Conservation (phyloP, 129 eudicot species). For the Flaveria trinervia region DNA sequence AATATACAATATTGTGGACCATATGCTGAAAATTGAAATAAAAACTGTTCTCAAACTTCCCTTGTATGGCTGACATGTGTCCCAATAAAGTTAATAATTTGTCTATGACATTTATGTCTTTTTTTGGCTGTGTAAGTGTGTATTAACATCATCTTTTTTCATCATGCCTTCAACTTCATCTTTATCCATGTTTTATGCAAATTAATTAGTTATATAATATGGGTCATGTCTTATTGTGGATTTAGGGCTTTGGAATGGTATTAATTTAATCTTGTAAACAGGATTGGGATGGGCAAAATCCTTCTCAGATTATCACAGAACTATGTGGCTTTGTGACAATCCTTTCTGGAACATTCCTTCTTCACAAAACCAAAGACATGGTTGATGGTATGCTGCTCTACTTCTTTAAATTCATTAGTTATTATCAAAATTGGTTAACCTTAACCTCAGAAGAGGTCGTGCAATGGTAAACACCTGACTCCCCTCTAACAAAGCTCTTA, state of each 20-base stretch:
- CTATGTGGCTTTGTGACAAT: conserved; percentile 97
- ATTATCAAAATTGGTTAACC: conserved; percentile 1
- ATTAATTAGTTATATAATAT: neutral
- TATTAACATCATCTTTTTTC: neutral
- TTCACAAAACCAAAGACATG: conserved; percentile 98
- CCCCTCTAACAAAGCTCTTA: no score
- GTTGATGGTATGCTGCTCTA: conserved; percentile 60
- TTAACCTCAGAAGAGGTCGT: neutral
- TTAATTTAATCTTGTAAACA: conserved; percentile 32
- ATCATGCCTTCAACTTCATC: conserved; percentile 9
- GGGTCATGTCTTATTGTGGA: neutral
- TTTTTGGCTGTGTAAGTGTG: neutral
- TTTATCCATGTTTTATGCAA: neutral
- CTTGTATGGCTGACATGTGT: neutral
- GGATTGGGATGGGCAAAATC: conserved; percentile 97
- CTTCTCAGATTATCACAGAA: conserved; percentile 88
- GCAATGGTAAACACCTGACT: neutral
- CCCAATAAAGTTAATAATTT: neutral
- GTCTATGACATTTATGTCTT: neutral
- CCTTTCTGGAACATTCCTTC: conserved; percentile 95
- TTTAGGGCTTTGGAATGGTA: neutral
- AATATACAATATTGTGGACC: neutral
- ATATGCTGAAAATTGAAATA: neutral
- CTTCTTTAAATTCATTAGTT: neutral
- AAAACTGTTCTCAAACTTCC: neutral